These are phyloP conservation scores for Hypoxylon lenormandii DNA, from an alignment of 495 filamentous ascomycete species.

Conservation along the genomic window DNA sequence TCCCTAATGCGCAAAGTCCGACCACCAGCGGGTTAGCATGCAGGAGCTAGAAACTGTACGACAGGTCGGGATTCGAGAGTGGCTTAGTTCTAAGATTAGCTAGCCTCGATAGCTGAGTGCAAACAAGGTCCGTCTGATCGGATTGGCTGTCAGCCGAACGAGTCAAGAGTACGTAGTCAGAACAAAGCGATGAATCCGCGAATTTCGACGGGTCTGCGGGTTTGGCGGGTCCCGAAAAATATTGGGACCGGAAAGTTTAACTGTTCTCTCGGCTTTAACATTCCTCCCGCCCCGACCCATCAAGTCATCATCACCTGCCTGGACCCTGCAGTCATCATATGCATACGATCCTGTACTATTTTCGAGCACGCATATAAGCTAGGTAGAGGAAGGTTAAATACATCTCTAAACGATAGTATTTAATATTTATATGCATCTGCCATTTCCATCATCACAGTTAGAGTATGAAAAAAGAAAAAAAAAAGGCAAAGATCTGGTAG, in stretches of 20 bases:
- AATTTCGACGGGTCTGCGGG: background rate
- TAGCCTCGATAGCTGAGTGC: slow-evolving; percentile 1
- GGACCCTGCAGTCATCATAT: no score
- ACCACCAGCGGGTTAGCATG: slow-evolving; percentile 18
- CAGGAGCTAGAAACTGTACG: background rate
- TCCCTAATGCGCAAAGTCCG: slow-evolving; percentile 32
- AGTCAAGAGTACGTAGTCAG: slow-evolving; percentile 34
- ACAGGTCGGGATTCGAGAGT: slow-evolving; percentile 8
- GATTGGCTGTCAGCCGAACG: slow-evolving; percentile 28
- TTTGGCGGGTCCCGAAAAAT: slow-evolving; percentile 15
- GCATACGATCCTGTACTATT: no score
- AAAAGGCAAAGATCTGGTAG: no score
- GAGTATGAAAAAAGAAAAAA: no score
- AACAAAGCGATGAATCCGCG: slow-evolving; percentile 4
- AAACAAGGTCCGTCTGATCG: slow-evolving; percentile 5
- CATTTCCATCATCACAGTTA: no score
- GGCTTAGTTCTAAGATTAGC: slow-evolving; percentile 30
- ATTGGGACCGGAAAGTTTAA: slow-evolving; percentile 24
- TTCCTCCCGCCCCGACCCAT: slow-evolving; percentile 35
- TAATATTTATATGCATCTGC: no score
- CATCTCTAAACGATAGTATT: no score
- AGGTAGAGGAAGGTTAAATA: no score
- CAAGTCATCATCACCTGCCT: background rate
- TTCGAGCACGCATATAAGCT: no score
- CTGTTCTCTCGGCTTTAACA: slow-evolving; percentile 34